A percentile compares a stretch with the other conserved stretches of the same genome.
Evolutionary conservation across 192 early-diverging fungal species (phyloP).

Genomic region (Entomortierella chlamydospora): DNA sequence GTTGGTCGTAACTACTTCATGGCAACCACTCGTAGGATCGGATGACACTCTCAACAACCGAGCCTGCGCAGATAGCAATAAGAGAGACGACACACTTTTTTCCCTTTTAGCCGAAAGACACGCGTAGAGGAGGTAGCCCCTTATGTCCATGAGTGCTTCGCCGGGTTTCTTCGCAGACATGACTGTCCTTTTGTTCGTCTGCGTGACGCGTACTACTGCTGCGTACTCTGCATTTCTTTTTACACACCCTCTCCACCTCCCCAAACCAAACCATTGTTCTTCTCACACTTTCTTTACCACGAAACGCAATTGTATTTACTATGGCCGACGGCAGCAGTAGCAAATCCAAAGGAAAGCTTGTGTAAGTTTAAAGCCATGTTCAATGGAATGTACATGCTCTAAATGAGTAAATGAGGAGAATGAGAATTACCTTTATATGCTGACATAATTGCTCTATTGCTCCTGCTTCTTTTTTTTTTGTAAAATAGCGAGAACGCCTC

Average conservation of each 20-base stretch:
- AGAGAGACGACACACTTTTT: too few species aligned
- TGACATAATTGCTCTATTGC: background rate
- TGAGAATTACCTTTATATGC: background rate
- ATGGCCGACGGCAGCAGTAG: slow-evolving; percentile 49
- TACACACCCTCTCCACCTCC: background rate
- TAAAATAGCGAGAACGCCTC: slow-evolving; percentile 69
- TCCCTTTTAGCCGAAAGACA: too few species aligned
- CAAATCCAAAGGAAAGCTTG: slow-evolving; percentile 43
- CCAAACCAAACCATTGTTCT: background rate
- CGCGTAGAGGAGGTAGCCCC: too few species aligned
- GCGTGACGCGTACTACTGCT: background rate
- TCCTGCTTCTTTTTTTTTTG: too few species aligned
- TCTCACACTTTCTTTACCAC: background rate
- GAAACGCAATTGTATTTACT: background rate
- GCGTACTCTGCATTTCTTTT: background rate
- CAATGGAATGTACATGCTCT: background rate
- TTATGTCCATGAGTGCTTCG: too few species aligned
- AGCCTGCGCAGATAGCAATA: too few species aligned
- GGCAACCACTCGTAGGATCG: too few species aligned
- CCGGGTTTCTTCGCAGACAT: too few species aligned
- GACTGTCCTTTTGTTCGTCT: too few species aligned
- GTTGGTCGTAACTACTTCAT: too few species aligned
- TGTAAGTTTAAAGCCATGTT: slow-evolving; percentile 18
- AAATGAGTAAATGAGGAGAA: background rate
- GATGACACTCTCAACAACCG: too few species aligned